These are phyloP conservation scores for Durusdinium trenchii DNA, from an alignment of 73 alveolate species.

Conservation along the genomic window DNA sequence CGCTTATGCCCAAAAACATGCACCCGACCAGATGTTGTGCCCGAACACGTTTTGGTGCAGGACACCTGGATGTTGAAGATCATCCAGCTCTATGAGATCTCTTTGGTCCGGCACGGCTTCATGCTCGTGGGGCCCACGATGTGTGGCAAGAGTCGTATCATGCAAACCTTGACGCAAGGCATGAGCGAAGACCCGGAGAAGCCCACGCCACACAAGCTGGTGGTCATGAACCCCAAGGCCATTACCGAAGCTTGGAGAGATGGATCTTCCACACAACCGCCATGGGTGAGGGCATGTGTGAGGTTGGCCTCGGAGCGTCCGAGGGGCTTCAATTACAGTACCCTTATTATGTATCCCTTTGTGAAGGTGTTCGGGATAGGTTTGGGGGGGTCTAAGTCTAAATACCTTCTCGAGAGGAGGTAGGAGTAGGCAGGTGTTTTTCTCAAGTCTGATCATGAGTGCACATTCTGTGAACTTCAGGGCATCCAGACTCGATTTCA, in stretches of 20 bases:
- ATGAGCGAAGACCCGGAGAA: constrained; percentile 97
- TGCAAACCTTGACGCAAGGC: constrained; percentile 97
- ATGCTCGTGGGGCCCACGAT: constrained; percentile 99
- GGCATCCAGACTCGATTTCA: no score
- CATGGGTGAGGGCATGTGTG: no score
- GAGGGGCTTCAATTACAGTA: no score
- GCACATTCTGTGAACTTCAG: no score
- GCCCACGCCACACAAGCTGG: constrained; percentile 87
- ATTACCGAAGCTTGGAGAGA: not conserved
- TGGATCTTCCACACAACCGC: not conserved
- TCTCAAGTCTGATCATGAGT: no score
- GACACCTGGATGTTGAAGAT: constrained; percentile 99
- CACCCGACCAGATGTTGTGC: constrained; percentile 96
- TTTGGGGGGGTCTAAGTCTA: no score
- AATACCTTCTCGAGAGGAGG: no score
- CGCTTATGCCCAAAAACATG: no score
- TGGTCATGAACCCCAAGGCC: constrained; percentile 99
- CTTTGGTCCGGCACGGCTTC: constrained; percentile 99
- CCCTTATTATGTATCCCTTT: no score
- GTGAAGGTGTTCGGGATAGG: no score
- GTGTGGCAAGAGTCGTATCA: constrained; percentile 97
- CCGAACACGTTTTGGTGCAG: constrained; percentile 95
- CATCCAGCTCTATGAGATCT: constrained; percentile 98
- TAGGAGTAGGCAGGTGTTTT: no score
- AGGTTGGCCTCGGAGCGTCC: no score